Base-by-base conservation (phyloP, 371 early-diverging fungal genomes). In the Mortierella sp. region DNA sequence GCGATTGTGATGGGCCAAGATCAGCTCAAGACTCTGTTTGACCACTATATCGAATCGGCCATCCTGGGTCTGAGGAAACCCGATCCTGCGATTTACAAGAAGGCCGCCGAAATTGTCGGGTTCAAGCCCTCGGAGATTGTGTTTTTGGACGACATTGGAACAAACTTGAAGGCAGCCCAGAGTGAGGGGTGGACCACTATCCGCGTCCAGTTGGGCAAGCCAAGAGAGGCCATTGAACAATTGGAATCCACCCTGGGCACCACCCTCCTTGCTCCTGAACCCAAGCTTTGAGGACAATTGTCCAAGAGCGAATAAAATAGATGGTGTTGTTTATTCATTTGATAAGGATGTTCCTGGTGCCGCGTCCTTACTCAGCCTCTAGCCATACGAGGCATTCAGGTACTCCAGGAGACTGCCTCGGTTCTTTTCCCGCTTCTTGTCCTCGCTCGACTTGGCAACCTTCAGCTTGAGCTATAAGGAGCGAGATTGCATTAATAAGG, bases 121-220 rank as follows among this genome's bases (percentile, higher is more conserved):
- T 89, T 94, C 39, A 74, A 86, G 64, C 91, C 94, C 24, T 64
- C 86, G 14, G 90, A 93, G 47, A 91, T 88, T 22, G 89, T 93
- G 64, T 93, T 95, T 79, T 69, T 95, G 70, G 95, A 95, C 85
- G 95, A 94, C 74, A 95, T 95, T 87, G 94, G 93, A 39, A 69
- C 64, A 3, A 94, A 94, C 55, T 78, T 94, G 55, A 89, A 91
- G 66, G 82, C 93, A 13, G 94, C 94, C 2, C 88, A 87, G 50
- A 81, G 88, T 13, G 85, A 93, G 22, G 94, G 94, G 50, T 90
- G 92, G 88, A 85, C 77, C 26, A 93, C 93, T 2, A 91, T 94
- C 34, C 82, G 86, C 61, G 91, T 93, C 19, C 85, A 89, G 43
- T 81, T 94, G 55, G 92, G 92, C 8, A 77, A 84, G n/a, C 88